Base-by-base conservation (phyloP, 148 eudicot species). In the Cornus suecica region DNA sequence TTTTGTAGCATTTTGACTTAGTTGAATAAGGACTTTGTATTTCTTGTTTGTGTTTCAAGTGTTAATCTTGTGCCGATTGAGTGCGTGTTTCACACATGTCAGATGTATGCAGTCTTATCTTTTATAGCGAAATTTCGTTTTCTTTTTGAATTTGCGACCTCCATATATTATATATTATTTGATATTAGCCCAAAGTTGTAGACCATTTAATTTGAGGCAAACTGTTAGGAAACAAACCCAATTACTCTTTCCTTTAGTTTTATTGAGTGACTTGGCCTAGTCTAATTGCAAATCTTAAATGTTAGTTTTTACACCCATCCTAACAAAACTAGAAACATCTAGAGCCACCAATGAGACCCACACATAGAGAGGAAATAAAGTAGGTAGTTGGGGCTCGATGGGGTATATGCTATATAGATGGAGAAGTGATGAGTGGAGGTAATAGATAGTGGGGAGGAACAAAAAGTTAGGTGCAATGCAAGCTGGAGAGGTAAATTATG, bases 21-120 rank as follows among this genome's bases (percentile, higher is more conserved):
- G 81, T 8, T 61, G 61, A 78, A 72, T 73, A 52, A 51, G 2
- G 45, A 5, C 18, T 29, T 16, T 58, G 54, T 48, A 18, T 11
- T 48, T 48, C 54, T 58, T 58, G 62, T 58, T n/a, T 58, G 25
- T 22, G 25, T n/a, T 58, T 58, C 22, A 15, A 15, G 22, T 54
- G 23, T 15, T 20, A 54, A 54, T 54, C 54, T 48, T 48, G 54
- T n/a, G n/a, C n/a, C n/a, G n/a, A n/a, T n/a, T n/a, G n/a, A n/a
- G n/a, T n/a, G n/a, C n/a, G n/a, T n/a, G n/a, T n/a, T n/a, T n/a
- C n/a, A n/a, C n/a, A n/a, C n/a, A n/a, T n/a, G n/a, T n/a, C n/a
- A n/a, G n/a, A n/a, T n/a, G n/a, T n/a, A n/a, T n/a, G n/a, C n/a
- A n/a, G n/a, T n/a, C n/a, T n/a, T n/a, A n/a, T n/a, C n/a, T n/a